Evolutionary conservation across 1,139 yeast genomes (phyloP).

Genomic region (Sugiyamaella castrensis): DNA sequence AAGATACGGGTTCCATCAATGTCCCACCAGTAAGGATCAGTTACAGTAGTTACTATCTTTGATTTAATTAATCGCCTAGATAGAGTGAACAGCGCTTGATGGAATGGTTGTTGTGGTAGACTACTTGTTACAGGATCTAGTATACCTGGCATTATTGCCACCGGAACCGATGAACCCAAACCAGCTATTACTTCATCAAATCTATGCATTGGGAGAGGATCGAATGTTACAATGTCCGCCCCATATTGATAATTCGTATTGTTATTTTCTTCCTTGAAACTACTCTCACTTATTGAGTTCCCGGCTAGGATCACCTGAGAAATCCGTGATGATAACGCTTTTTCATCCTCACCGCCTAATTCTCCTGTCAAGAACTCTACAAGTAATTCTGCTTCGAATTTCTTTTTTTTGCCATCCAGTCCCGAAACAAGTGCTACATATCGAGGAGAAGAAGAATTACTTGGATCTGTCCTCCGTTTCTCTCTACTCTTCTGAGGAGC

Average conservation of each 20-base stretch:
- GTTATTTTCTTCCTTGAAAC: conserved; percentile 8
- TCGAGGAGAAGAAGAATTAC: conserved; percentile 28
- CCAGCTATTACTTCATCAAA: conserved; percentile 62
- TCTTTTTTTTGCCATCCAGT: conserved; percentile 46
- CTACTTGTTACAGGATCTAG: conserved; percentile 80
- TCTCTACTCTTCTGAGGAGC: conserved; percentile 51
- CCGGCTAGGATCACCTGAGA: conserved; percentile 71
- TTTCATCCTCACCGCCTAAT: conserved; percentile 43
- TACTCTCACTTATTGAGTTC: conserved; percentile 51
- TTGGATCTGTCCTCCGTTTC: not conserved
- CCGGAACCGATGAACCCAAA: conserved; percentile 58
- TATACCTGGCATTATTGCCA: conserved; percentile 80
- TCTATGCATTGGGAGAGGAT: conserved; percentile 34
- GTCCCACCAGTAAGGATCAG: conserved; percentile 77
- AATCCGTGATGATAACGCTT: conserved; percentile 39
- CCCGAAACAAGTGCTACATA: conserved; percentile 75
- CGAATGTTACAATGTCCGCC: conserved; percentile 25
- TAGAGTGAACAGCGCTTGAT: conserved; percentile 61
- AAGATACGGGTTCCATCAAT: conserved; percentile 55
- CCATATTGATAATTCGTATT: conserved; percentile 21
- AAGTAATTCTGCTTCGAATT: conserved; percentile 56
- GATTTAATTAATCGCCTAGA: conserved; percentile 44
- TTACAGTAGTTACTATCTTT: conserved; percentile 37
- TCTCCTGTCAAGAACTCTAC: conserved; percentile 74
- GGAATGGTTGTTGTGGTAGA: conserved; percentile 88